Percentiles rank a stretch among this genome's conserved stretches.
Conservation (phyloP, 1,284 basidiomycete species). For the Coniferiporia sulphurascens region DNA sequence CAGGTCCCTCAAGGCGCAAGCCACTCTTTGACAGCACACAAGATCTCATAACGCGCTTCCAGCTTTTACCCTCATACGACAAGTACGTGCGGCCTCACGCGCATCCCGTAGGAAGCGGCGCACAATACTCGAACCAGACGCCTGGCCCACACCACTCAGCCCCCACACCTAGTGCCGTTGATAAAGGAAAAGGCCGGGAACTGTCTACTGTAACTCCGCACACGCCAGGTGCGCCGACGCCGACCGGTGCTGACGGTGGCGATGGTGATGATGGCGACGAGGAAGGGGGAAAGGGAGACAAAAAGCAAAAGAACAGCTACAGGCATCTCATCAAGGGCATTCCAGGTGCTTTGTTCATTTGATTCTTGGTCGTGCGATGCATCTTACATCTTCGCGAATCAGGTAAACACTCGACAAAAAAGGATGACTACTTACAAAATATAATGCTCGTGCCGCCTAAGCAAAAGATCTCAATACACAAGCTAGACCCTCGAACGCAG, state of each 20-base stretch:
- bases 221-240: constrained; percentile 30
- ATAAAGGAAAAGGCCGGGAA: constrained; percentile 60
- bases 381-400: constrained; percentile 10
- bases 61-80: constrained; percentile 65
- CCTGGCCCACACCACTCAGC: background rate
- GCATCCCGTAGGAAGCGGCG: constrained; percentile 24
- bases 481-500: constrained; percentile 65
- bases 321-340: constrained; percentile 72
- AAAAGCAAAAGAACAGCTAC: constrained; percentile 75
- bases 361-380: constrained; percentile 8
- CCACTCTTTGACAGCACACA: constrained; percentile 62
- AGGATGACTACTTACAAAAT: constrained; percentile 64
- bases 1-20: constrained; percentile 40
- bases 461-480: constrained; percentile 55
- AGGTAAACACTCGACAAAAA: constrained; percentile 81
- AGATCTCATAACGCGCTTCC: constrained; percentile 66
- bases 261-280: constrained; percentile 48
- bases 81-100: constrained; percentile 60
- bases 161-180: constrained; percentile 25
- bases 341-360: constrained; percentile 50
- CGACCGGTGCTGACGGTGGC: constrained; percentile 36
- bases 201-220: constrained; percentile 26
- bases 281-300: constrained; percentile 47
- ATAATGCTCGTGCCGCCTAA: constrained; percentile 68
- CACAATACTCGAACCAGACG: constrained; percentile 23